Base-by-base conservation (phyloP, 371 early-diverging fungal genomes). In the Circinella umbellata region DNA sequence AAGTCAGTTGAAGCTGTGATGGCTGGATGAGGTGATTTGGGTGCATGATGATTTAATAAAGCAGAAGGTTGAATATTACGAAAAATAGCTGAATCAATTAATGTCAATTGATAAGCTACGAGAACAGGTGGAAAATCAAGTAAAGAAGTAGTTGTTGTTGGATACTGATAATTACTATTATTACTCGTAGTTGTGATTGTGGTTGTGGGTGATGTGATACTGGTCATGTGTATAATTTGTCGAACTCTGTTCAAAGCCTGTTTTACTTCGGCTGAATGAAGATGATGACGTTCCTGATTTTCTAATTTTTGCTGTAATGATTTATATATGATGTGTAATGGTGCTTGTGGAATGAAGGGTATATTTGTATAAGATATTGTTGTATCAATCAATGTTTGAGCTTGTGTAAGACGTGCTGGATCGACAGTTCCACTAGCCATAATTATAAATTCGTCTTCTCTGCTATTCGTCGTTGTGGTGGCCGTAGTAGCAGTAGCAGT, bases 1-100 rank as follows among this genome's bases (percentile, higher is more conserved):
- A 92, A 92, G 64, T 92, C 93, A 3, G 93, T 89, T 1, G 89
- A 89, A 5, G 90, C 89, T 10, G 87, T 88, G 36, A 94, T 84
- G n/a, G 85, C 75, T 11, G 88, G 85, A 53, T 90, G 83, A 0
- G 92, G 92, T 17, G 81, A 71, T 47, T 89, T 87, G 0, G 92
- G 86, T 0, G 91, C 84, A 42, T 65, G 49, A 73, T 93, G 93
- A 0, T 75, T 63, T 17, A 90, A 55, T 6, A 94, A 75, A n/a
- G 92, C 90, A 0, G 66, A 59, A 0, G 91, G 84, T 15, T 87
- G 83, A 11, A 94, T 91, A 63, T 87, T 76, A 48, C 84, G 78
- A 70, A 94, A 91, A 55, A 93, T 87, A 39, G 84, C 76, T 0
- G 92, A 90, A 51, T 93, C 94, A 27, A 92, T 89, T 54, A 91